phyloP scores from a whole-genome alignment of 176 grass and related monocot species.

The Raddia distichophylla region DNA sequence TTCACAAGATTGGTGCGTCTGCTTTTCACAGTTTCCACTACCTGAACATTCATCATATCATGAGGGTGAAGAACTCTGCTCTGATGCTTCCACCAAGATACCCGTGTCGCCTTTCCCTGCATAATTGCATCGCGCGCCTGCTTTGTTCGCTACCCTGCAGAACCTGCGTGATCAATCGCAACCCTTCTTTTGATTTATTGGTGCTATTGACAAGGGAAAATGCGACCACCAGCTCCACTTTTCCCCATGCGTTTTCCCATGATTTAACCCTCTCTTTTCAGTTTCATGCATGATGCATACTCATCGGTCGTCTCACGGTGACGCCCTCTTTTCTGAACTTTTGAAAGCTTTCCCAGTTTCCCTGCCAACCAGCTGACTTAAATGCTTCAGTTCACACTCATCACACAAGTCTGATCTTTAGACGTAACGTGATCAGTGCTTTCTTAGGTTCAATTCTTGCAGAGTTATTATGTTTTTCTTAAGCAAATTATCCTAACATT shows the following conservation, averaged over 20 bases:
- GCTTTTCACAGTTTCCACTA: slow-evolving; percentile 36
- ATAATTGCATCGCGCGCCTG: slow-evolving; percentile 29
- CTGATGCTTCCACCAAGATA: slow-evolving; percentile 48
- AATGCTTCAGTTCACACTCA: background rate
- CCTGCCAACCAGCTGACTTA: background rate
- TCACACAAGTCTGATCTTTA: background rate
- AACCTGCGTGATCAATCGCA: slow-evolving; percentile 25
- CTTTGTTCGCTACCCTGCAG: slow-evolving; percentile 15
- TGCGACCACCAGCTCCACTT: background rate
- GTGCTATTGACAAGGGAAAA: background rate
- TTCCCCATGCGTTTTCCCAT: slow-evolving; percentile 31
- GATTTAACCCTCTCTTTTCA: slow-evolving; percentile 16
- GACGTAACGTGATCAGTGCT: background rate
- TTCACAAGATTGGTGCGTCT: slow-evolving; percentile 23
- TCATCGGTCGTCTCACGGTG: background rate
- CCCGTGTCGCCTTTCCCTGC: slow-evolving; percentile 36
- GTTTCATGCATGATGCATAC: background rate
- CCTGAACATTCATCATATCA: slow-evolving; percentile 45
- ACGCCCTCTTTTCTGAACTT: background rate
- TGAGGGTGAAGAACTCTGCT: slow-evolving; percentile 29
- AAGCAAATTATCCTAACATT: background rate
- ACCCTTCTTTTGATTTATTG: slow-evolving; percentile 40
- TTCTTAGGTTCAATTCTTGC: background rate
- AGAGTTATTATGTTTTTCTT: too few species aligned
- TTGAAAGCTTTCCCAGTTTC: background rate